These are phyloP conservation scores for Ogataea nakhonphanomensis DNA, from an alignment of 805 yeast species.

Conservation along the genomic window DNA sequence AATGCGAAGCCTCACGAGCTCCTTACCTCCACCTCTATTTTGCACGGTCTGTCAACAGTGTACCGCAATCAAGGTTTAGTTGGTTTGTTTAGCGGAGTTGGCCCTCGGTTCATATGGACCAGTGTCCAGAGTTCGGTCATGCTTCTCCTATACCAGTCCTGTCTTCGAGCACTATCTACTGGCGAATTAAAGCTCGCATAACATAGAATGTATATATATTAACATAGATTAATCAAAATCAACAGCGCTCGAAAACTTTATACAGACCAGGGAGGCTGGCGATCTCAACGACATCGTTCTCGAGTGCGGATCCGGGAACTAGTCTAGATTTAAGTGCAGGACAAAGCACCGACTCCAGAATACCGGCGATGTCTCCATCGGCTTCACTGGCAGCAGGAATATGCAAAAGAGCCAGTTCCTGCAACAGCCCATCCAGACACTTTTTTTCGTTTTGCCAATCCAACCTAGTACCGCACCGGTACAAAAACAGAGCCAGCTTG, in stretches of 20 bases:
- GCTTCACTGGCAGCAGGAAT: conserved; percentile 49
- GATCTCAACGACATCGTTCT: conserved; percentile 65
- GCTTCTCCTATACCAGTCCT: conserved; percentile 81
- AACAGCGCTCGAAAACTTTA: conserved; percentile 90
- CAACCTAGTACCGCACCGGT: conserved; percentile 54
- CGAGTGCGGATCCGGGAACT: conserved; percentile 55
- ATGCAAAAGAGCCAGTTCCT: conserved; percentile 69
- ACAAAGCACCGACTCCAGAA: conserved; percentile 57
- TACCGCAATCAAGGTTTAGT: conserved; percentile 69
- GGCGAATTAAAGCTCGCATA: conserved; percentile 21
- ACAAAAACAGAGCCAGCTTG: conserved; percentile 66
- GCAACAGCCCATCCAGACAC: conserved; percentile 64
- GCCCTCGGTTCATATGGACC: conserved; percentile 96
- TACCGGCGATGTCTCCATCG: conserved; percentile 27
- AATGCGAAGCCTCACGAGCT: conserved; percentile 21
- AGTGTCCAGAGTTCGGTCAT: conserved; percentile 91
- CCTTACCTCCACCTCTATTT: conserved; percentile 42
- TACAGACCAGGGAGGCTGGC: conserved; percentile 92
- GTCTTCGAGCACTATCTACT: conserved; percentile 50
- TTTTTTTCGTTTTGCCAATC: conserved; percentile 64
- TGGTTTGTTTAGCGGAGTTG: conserved; percentile 91
- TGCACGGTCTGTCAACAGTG: conserved; percentile 50
- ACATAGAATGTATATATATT: conserved; percentile 5
- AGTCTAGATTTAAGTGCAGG: conserved; percentile 63
- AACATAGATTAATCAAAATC: conserved; percentile 9